Conservation (phyloP, 441 rosid genomes). For the Melastoma candidum region DNA sequence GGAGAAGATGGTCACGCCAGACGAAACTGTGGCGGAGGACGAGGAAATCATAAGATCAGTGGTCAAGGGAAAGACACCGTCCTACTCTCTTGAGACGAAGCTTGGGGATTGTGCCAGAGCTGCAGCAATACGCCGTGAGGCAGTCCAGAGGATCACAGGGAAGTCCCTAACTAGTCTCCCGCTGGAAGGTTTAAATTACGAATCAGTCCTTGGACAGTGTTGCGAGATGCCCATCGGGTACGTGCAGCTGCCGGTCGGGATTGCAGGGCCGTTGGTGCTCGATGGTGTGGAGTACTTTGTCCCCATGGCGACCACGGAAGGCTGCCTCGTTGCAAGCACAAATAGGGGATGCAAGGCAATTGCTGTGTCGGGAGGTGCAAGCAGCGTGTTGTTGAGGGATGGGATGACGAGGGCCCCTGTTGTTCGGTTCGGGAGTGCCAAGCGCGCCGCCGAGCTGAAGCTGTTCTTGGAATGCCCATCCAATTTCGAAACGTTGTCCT, state of each 20-base stretch:
- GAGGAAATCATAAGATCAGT: constrained; percentile 7
- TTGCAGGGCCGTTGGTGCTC: not conserved
- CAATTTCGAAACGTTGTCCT: constrained; percentile 6
- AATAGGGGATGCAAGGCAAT: constrained; percentile 12
- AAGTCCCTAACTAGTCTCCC: constrained; percentile 6
- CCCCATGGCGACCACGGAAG: constrained; percentile 13
- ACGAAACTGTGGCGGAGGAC: not conserved
- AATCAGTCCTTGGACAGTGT: constrained; percentile 9
- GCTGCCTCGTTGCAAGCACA: constrained; percentile 9
- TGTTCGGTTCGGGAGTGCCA: constrained; percentile 1
- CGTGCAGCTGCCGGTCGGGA: constrained; percentile 11
- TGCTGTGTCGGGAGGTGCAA: constrained; percentile 1
- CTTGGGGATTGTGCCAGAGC: constrained; percentile 9
- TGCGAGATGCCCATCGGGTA: constrained; percentile 13
- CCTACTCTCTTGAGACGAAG: constrained; percentile 7
- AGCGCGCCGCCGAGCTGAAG: constrained; percentile 7
- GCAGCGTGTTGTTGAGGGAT: constrained; percentile 8
- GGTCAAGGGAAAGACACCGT: constrained; percentile 1
- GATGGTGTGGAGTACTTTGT: constrained; percentile 5
- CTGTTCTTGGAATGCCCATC: constrained; percentile 4
- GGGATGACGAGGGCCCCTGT: constrained; percentile 8
- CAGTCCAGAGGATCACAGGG: constrained; percentile 5
- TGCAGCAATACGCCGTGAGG: constrained; percentile 3
- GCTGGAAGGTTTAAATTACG: constrained; percentile 4
- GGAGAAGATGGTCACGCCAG: too few relatives aligned